A percentile compares a stretch with the other conserved stretches of the same genome.
Conservation (phyloP, 495 filamentous ascomycete species). For the Baudoinia panamericana region DNA sequence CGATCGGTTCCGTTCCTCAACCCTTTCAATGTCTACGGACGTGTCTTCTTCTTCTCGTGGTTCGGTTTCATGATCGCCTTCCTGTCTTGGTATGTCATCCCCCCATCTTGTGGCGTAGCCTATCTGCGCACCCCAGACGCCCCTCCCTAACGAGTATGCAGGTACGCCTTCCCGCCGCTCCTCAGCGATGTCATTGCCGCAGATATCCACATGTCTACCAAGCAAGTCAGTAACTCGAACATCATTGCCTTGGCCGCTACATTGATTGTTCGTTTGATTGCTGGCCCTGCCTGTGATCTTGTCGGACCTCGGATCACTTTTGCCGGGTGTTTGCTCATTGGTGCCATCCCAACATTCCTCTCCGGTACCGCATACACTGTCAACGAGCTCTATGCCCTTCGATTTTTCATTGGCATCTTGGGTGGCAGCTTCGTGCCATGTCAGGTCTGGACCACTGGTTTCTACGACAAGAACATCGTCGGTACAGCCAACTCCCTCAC, state of each 20-base stretch:
- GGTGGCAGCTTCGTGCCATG: constrained; percentile 88
- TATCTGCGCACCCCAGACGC: not conserved
- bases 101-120: not conserved
- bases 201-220: constrained; percentile 57
- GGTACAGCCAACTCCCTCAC: constrained; percentile 81
- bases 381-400: constrained; percentile 57
- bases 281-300: constrained; percentile 73
- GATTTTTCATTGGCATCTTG: constrained; percentile 90
- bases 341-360: constrained; percentile 69
- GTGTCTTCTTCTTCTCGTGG: constrained; percentile 91
- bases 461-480: constrained; percentile 74
- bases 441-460: constrained; percentile 91
- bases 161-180: constrained; percentile 32
- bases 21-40: constrained; percentile 65
- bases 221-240: constrained; percentile 81
- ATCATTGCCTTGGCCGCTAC: constrained; percentile 78
- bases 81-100: constrained; percentile 60
- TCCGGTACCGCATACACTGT: constrained; percentile 63
- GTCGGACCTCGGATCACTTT: constrained; percentile 77
- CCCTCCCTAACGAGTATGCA: constrained; percentile 6
- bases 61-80: constrained; percentile 93
- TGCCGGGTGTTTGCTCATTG: constrained; percentile 56
- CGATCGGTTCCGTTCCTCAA: constrained; percentile 71
- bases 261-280: constrained; percentile 65
- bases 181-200: constrained; percentile 31